A percentile compares a stretch with the other conserved stretches of the same genome.
Evolutionary conservation across 768 basidiomycete species (phyloP).

Genomic region (Xerocomellus intermedius): DNA sequence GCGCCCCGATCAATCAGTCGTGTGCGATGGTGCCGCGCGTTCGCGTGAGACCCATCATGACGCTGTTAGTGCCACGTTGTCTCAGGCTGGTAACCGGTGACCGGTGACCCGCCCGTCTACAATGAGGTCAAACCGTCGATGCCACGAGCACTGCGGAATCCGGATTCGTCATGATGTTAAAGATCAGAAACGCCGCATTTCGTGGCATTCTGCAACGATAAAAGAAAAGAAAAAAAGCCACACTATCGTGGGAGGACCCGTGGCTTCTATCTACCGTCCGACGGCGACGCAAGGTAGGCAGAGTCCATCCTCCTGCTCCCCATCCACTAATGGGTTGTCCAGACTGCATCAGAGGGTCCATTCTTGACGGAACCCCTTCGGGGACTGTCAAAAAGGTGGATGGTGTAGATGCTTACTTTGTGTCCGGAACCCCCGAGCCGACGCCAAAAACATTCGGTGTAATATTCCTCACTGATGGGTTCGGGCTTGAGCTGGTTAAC

Average conservation of each 20-base stretch:
- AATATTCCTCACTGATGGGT: slow-evolving; percentile 55
- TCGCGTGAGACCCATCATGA: not conserved
- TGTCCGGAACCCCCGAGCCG: slow-evolving; percentile 19
- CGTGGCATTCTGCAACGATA: too few species aligned
- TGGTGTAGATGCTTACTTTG: slow-evolving; percentile 42
- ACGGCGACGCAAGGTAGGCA: too few species aligned
- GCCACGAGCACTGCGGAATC: too few species aligned
- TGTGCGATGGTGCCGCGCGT: not conserved
- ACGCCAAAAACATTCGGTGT: slow-evolving; percentile 35
- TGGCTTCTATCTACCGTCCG: not conserved
- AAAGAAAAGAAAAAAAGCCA: too few species aligned
- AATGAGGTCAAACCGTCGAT: too few species aligned
- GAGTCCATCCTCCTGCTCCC: not conserved
- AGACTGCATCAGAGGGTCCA: slow-evolving; percentile 39
- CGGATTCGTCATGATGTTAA: too few species aligned
- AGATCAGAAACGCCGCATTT: too few species aligned
- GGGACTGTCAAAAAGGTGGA: slow-evolving; percentile 38
- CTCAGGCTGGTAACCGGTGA: too few species aligned
- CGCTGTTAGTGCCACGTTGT: too few species aligned
- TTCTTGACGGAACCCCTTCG: slow-evolving; percentile 45
- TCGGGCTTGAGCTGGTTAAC: slow-evolving; percentile 52
- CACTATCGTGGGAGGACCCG: not conserved
- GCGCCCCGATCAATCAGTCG: not conserved
- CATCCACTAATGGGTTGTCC: slow-evolving; percentile 6
- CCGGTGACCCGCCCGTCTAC: too few species aligned